Base-by-base conservation (phyloP, 2,329 filamentous ascomycete genomes). In the Fusarium albidum region DNA sequence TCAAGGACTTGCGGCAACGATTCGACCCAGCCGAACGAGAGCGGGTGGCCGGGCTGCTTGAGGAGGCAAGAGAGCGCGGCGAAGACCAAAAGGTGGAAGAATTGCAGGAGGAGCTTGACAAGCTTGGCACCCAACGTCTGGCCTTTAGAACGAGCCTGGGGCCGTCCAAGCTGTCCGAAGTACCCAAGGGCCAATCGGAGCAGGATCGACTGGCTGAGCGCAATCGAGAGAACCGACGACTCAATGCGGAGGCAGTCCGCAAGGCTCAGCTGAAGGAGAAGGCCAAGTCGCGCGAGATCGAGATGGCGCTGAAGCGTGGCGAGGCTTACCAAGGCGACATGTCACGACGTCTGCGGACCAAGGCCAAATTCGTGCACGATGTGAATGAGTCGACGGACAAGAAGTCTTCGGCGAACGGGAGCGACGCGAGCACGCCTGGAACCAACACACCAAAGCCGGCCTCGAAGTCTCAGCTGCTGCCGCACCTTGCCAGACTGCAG, bases 241-340 rank as follows among this genome's bases (percentile, higher is more conserved):
- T 88, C 63, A 97, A 97, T 68, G 83, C 85, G n/a, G 91, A 96
- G 70, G 88, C 90, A 40, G 90, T 98, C n/a, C 91, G 94, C 54
- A 90, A 91, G 72, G 94, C 93, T 1, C 90, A 97, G 70, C 80
- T 96, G 49, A 88, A 89, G 63, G 95, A 99, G 75, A 84, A 87
- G 64, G 83, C 83, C 42, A 82, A 81, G 61, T 79, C 79, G 65
- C 84, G 83, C 59, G 83, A 83, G 71, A 81, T 80, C 37, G 85
- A 86, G 61, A 81, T 80, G 51, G 85, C 83, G 34, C 73, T 86
- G 38, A 84, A 84, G 55, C 82, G 86, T 32, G 87, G 87, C 49
- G 88, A 90, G 68, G 77, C 78, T 3, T 78, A 84, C 28, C 75
- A 79, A 49, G 82, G 83, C 40, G 85, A 88, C 64, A 76, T 77